These are phyloP conservation scores for Epicoccum sorghinum DNA, from an alignment of 2,329 filamentous ascomycete species.

Conservation along the genomic window DNA sequence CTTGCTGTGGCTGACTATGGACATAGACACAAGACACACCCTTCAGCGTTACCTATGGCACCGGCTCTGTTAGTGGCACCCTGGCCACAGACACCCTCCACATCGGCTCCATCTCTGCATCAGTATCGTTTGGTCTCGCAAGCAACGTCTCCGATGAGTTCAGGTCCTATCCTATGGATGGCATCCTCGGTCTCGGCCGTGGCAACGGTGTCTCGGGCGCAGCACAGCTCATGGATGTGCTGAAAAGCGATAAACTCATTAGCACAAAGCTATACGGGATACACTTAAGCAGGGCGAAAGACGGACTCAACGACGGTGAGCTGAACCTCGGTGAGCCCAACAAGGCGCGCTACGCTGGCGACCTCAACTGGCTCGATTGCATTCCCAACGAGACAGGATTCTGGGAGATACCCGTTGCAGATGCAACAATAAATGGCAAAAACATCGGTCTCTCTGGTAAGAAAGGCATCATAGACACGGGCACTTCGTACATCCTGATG, in stretches of 20 bases:
- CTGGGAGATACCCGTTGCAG: slow-evolving; percentile 76
- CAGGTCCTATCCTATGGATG: slow-evolving; percentile 80
- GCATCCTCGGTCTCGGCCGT: slow-evolving; percentile 80
- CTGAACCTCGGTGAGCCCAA: slow-evolving; percentile 78
- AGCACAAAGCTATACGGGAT: slow-evolving; percentile 73
- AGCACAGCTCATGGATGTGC: slow-evolving; percentile 70
- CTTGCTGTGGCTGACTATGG: neutral
- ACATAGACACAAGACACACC: slow-evolving; percentile 53
- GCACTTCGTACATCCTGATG: slow-evolving; percentile 79
- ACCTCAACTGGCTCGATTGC: slow-evolving; percentile 69
- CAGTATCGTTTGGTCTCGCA: slow-evolving; percentile 75
- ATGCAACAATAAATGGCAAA: slow-evolving; percentile 67
- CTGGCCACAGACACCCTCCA: slow-evolving; percentile 70
- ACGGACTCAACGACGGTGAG: slow-evolving; percentile 73
- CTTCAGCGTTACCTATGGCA: slow-evolving; percentile 77
- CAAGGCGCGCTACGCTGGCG: slow-evolving; percentile 68
- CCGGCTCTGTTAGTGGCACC: slow-evolving; percentile 72
- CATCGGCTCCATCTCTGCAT: slow-evolving; percentile 68
- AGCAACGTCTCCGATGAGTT: slow-evolving; percentile 76
- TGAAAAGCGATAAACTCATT: slow-evolving; percentile 64
- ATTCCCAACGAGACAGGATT: slow-evolving; percentile 59
- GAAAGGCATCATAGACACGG: slow-evolving; percentile 79
- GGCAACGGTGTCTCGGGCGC: slow-evolving; percentile 40
- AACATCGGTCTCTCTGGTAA: slow-evolving; percentile 54
- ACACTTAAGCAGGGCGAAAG: slow-evolving; percentile 69